Conservation (phyloP, 108 stramenopile genomes). For the Pseudonitzschia pungens region DNA sequence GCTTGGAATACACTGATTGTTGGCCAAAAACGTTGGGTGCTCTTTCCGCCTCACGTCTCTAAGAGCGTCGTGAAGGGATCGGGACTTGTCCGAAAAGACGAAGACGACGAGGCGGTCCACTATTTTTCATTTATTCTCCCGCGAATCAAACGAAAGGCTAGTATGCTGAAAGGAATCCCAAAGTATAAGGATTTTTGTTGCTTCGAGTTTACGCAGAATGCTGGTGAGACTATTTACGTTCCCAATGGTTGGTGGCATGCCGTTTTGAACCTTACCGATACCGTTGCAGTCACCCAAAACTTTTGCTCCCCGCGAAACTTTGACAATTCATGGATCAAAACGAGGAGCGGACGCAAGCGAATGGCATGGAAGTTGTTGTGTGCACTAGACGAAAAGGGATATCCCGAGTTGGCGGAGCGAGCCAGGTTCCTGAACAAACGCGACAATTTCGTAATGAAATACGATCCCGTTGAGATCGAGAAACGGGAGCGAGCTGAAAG, state of each 20-base stretch:
- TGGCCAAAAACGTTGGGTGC: constrained; percentile 96
- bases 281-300: constrained; percentile 97
- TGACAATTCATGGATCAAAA: constrained; percentile 90
- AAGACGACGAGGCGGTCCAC: constrained; percentile 99
- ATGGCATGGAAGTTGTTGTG: constrained; percentile 94
- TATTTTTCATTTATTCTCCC: constrained; percentile 93
- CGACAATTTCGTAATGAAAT: constrained; percentile 90
- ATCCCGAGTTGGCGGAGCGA: constrained; percentile 74
- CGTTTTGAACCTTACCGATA: constrained; percentile 94
- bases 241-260: constrained; percentile 99
- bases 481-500: constrained; percentile 31
- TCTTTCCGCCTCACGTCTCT: constrained; percentile 92
- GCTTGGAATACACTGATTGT: constrained; percentile 97
- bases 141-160: constrained; percentile 81
- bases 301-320: constrained; percentile 93
- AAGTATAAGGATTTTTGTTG: constrained; percentile 76
- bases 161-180: constrained; percentile 30
- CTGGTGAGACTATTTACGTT: constrained; percentile 96
- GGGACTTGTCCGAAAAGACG: constrained; percentile 59
- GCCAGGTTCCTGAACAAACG: constrained; percentile 75
- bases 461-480: constrained; percentile 61
- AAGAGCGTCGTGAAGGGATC: constrained; percentile 88
- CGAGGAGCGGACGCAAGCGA: constrained; percentile 88
- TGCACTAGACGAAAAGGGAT: constrained; percentile 56
- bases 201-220: constrained; percentile 95